These are phyloP conservation scores for Polytrichum commune DNA, from an alignment of 225 moss, liverwort and hornwort species.

Conservation along the genomic window DNA sequence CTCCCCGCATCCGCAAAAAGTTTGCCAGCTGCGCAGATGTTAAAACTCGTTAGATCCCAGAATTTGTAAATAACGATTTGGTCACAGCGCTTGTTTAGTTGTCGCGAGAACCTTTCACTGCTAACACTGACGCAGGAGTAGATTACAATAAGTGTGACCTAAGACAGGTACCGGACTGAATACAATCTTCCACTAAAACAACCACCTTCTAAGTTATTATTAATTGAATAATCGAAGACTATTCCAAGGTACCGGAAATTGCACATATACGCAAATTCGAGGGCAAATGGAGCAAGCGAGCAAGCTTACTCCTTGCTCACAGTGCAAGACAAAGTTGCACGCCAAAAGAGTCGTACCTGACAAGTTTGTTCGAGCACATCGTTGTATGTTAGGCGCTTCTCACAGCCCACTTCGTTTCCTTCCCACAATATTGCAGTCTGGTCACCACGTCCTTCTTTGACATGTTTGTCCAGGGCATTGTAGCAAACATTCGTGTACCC, in stretches of 20 bases:
- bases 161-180: too few relatives aligned
- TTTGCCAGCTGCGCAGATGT: constrained; percentile 53
- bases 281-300: too few relatives aligned
- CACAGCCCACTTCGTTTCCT: constrained; percentile 71
- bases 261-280: too few relatives aligned
- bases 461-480: constrained; percentile 87
- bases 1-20: constrained; percentile 72
- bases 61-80: too few relatives aligned
- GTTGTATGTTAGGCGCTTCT: constrained; percentile 51
- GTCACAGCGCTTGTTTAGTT: too few relatives aligned
- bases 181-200: neutral
- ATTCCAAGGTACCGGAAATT: too few relatives aligned
- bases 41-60: too few relatives aligned
- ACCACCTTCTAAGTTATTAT: too few relatives aligned
- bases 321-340: neutral
- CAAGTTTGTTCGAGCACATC: constrained; percentile 55
- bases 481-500: constrained; percentile 84
- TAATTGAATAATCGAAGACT: too few relatives aligned
- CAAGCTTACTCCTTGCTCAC: neutral
- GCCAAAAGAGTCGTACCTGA: constrained; percentile 30
- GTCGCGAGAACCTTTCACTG: too few relatives aligned
- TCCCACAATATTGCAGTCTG: constrained; percentile 81
- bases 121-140: too few relatives aligned
- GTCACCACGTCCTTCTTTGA: constrained; percentile 67
- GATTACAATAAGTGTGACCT: too few relatives aligned